A percentile compares a stretch with the other conserved stretches of the same genome.
These are phyloP conservation scores for Aegilops speltoides DNA, from an alignment of 176 grass and related monocot genomes.

Conservation along the genomic window DNA sequence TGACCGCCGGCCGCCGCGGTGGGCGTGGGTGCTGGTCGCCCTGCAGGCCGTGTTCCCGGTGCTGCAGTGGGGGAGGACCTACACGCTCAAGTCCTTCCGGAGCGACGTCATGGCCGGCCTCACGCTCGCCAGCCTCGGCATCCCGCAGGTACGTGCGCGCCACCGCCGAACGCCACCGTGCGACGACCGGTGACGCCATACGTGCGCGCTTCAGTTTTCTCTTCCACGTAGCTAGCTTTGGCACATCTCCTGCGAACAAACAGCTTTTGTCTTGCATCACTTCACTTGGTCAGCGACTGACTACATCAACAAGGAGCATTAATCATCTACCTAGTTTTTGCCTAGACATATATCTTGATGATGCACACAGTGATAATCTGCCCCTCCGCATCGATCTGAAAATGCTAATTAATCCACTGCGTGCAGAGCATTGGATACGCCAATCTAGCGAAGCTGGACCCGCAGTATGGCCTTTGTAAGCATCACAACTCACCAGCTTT, in stretches of 20 bases:
- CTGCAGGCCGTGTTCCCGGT: slow-evolving; percentile 75
- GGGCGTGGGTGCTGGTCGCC: slow-evolving; percentile 32
- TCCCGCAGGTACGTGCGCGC: slow-evolving; percentile 62
- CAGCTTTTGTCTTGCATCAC: no score
- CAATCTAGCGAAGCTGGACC: slow-evolving; percentile 84
- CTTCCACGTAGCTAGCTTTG: not conserved
- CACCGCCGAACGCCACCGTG: not conserved
- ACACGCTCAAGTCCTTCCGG: slow-evolving; percentile 68
- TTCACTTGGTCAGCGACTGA: no score
- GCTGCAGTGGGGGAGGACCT: slow-evolving; percentile 80
- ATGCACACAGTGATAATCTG: not conserved
- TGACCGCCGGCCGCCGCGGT: slow-evolving; percentile 9
- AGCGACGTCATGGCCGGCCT: slow-evolving; percentile 90
- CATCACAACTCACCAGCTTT: not conserved
- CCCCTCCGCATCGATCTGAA: not conserved
- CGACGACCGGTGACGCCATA: not conserved
- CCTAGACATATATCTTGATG: no score
- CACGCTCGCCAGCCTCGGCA: slow-evolving; percentile 92
- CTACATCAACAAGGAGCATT: no score
- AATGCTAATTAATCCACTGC: not conserved
- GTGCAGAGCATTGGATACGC: slow-evolving; percentile 98
- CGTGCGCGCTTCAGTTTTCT: not conserved
- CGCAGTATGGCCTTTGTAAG: slow-evolving; percentile 97
- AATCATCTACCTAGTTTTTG: no score
- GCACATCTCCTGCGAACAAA: no score